Evolutionary conservation across 345 rosid species (phyloP).

Genomic region (Dimocarpus longan): DNA sequence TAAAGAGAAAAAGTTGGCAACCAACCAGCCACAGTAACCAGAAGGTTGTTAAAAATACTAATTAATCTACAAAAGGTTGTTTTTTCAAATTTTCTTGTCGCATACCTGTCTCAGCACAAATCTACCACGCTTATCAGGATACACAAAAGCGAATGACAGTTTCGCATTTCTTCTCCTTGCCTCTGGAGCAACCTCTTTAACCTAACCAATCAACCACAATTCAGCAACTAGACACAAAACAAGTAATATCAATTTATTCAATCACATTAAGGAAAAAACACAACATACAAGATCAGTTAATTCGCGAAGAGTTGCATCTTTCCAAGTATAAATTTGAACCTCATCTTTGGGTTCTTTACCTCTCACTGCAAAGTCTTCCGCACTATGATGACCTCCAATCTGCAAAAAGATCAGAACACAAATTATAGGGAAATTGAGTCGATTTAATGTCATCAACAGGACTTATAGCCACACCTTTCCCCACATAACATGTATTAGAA

Average conservation of each 20-base stretch:
- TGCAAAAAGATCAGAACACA: slow-evolving; percentile 24
- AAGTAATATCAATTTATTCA: not conserved
- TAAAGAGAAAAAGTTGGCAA: not conserved
- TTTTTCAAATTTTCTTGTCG: not conserved
- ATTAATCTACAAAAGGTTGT: not conserved
- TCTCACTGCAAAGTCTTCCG: slow-evolving; percentile 85
- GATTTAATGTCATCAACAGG: not conserved
- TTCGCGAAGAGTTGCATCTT: slow-evolving; percentile 91
- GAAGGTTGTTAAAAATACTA: not conserved
- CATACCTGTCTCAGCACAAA: slow-evolving; percentile 74
- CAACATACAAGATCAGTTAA: slow-evolving; percentile 74
- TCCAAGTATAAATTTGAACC: slow-evolving; percentile 98
- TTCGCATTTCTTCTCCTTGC: slow-evolving; percentile 92
- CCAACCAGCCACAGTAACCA: not conserved
- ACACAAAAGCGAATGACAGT: slow-evolving; percentile 85
- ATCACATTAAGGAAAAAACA: not conserved
- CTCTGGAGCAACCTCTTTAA: slow-evolving; percentile 87
- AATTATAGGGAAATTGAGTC: not conserved
- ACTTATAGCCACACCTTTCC: not conserved
- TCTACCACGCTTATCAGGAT: slow-evolving; percentile 80
- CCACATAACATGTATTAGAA: not conserved
- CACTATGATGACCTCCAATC: slow-evolving; percentile 78
- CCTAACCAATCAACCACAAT: slow-evolving; percentile 37
- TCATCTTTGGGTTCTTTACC: slow-evolving; percentile 97
- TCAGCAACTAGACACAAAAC: not conserved